phyloP scores from a whole-genome alignment of 257 asterid species.

The Ligustrum vulgare region DNA sequence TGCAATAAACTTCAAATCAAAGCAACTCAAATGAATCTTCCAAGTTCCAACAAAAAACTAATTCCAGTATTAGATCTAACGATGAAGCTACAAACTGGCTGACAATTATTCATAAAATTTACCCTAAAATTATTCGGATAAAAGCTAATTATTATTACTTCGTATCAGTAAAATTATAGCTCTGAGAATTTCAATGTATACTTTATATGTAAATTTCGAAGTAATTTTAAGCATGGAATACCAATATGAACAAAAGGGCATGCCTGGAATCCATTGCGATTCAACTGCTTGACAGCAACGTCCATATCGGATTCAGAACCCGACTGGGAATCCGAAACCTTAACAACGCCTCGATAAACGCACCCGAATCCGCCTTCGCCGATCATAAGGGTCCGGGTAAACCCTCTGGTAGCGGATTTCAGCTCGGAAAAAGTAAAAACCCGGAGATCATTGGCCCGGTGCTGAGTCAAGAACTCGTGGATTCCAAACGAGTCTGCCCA shows the following conservation, averaged over 20 bases:
- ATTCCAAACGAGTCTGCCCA: slow-evolving; percentile 61
- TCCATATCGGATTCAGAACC: slow-evolving; percentile 38
- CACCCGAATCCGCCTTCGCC: slow-evolving; percentile 98
- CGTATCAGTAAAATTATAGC: not conserved
- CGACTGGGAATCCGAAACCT: slow-evolving; percentile 27
- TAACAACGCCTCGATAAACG: slow-evolving; percentile 72
- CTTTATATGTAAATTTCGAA: not conserved
- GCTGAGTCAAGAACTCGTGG: slow-evolving; percentile 56
- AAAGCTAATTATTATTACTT: not conserved
- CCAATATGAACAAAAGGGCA: slow-evolving; percentile 28
- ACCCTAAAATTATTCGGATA: not conserved
- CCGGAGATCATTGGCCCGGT: slow-evolving; percentile 70
- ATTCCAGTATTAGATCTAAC: not conserved
- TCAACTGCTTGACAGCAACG: slow-evolving; percentile 87
- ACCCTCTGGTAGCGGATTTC: slow-evolving; percentile 73
- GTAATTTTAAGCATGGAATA: not conserved
- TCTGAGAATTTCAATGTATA: not conserved
- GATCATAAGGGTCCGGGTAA: slow-evolving; percentile 62
- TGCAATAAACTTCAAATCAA: not conserved
- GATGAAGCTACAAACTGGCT: not conserved
- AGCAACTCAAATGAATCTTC: not conserved
- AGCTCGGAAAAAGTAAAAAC: slow-evolving; percentile 70
- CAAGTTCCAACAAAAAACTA: not conserved
- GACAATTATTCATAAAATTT: not conserved
- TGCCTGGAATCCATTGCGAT: slow-evolving; percentile 96